These are phyloP conservation scores for Suillus plorans DNA, from an alignment of 768 basidiomycete species.

Conservation along the genomic window DNA sequence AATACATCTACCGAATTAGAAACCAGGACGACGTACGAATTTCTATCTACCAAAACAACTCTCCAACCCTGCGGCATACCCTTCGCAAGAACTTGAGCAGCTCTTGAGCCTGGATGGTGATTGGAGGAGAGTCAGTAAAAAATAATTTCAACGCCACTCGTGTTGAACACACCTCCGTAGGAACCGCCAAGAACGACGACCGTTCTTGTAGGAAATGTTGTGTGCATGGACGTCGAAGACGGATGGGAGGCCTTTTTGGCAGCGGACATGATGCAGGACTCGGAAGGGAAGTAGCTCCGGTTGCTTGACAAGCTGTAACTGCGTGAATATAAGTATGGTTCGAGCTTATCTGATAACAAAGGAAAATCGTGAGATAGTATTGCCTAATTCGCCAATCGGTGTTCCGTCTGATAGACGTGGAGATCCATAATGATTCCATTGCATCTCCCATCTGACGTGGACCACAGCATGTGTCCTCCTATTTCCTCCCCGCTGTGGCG, in stretches of 20 bases:
- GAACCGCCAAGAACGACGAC: constrained; percentile 56
- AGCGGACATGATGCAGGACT: background rate
- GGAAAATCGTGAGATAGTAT: too few relatives aligned
- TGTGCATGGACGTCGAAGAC: background rate
- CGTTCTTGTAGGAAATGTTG: constrained; percentile 26
- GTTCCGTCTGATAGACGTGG: too few relatives aligned
- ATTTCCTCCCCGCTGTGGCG: too few relatives aligned
- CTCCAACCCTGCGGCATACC: constrained; percentile 52
- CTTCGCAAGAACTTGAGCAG: constrained; percentile 48
- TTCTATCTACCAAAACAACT: constrained; percentile 58
- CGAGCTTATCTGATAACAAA: background rate
- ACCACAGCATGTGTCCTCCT: too few relatives aligned
- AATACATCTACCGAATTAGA: background rate
- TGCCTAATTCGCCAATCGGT: too few relatives aligned
- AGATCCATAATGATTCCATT: too few relatives aligned
- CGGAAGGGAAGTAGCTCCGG: background rate
- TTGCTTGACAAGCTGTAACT: background rate
- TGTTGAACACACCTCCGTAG: constrained; percentile 46
- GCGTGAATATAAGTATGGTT: background rate
- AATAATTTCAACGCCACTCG: constrained; percentile 9
- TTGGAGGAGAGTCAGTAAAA: background rate
- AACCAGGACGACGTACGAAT: constrained; percentile 42
- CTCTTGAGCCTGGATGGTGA: constrained; percentile 40
- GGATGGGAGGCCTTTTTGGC: background rate
- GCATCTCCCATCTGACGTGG: too few relatives aligned